Evolutionary conservation across 345 rosid genomes (phyloP).

Genomic region (Gossypium sturtianum): DNA sequence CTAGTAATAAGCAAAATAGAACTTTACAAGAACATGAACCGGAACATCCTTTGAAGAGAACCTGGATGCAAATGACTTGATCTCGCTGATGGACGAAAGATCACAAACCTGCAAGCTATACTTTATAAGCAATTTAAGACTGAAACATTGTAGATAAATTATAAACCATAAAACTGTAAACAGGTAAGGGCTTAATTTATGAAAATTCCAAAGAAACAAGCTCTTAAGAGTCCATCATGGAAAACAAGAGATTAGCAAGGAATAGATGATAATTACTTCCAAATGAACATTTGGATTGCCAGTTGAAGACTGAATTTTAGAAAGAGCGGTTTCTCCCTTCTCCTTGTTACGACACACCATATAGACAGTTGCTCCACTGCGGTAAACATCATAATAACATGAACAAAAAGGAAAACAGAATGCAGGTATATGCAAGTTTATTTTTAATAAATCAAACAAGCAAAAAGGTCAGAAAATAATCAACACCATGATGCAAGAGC

Average conservation of each 20-base stretch:
- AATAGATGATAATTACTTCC: slow-evolving; percentile 43
- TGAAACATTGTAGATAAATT: neutral
- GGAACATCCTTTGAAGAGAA: slow-evolving; percentile 71
- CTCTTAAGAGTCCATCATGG: neutral
- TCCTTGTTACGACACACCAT: slow-evolving; percentile 85
- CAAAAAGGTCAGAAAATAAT: slow-evolving; percentile 4
- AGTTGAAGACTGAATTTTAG: slow-evolving; percentile 57
- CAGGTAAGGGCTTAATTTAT: neutral
- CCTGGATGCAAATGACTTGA: slow-evolving; percentile 74
- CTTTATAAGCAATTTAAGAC: slow-evolving; percentile 14
- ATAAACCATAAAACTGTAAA: neutral
- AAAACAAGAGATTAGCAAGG: neutral
- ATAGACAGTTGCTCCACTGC: slow-evolving; percentile 80
- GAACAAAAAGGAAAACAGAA: neutral
- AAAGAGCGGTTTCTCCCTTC: slow-evolving; percentile 77
- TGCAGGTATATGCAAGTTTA: neutral
- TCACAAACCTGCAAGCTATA: slow-evolving; percentile 68
- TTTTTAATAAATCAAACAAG: slow-evolving; percentile 1
- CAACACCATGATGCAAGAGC: slow-evolving; percentile 87
- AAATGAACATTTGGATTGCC: slow-evolving; percentile 74
- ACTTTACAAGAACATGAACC: slow-evolving; percentile 70
- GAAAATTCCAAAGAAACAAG: neutral
- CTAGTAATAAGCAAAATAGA: neutral
- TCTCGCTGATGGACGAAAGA: slow-evolving; percentile 65
- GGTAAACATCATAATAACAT: neutral